These are phyloP conservation scores for Brassica hybrid DNA, from an alignment of 441 rosid species.

Conservation along the genomic window DNA sequence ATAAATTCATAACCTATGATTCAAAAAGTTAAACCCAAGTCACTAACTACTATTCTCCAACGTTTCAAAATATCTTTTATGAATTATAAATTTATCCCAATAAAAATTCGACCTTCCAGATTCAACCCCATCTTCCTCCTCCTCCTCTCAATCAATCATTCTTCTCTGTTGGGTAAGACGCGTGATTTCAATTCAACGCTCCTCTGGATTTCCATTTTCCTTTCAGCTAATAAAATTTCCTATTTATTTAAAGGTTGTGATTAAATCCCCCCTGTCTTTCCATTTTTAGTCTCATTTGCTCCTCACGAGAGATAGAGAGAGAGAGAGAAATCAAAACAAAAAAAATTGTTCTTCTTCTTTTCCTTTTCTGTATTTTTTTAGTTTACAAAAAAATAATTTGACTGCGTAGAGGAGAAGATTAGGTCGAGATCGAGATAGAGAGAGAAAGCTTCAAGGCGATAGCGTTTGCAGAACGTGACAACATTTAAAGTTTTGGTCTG, in stretches of 20 bases:
- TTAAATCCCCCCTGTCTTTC: not conserved
- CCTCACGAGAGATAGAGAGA: conserved; percentile 5
- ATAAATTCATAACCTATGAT: conserved; percentile 5
- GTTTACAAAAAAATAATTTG: not conserved
- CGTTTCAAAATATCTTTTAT: conserved; percentile 20
- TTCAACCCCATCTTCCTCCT: conserved; percentile 13
- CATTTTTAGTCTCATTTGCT: conserved; percentile 20
- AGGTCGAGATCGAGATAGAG: not conserved
- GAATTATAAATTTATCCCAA: conserved; percentile 8
- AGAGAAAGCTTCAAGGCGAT: conserved; percentile 18
- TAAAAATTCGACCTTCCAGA: not conserved
- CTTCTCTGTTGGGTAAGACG: conserved; percentile 27
- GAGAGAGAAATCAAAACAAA: not conserved
- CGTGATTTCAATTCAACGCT: conserved; percentile 42
- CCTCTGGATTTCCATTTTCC: conserved; percentile 29
- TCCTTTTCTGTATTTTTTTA: conserved; percentile 18
- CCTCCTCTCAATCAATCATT: not conserved
- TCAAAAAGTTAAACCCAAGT: conserved; percentile 13
- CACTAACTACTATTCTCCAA: conserved; percentile 2
- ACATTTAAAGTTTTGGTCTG: too few species aligned
- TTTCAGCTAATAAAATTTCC: not conserved
- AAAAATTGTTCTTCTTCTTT: not conserved
- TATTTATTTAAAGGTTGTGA: not conserved
- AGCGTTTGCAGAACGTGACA: not conserved
- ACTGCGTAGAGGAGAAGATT: conserved; percentile 36